Conservation (phyloP, 1,139 yeast species). For the Lodderomyces metapsilosis region DNA sequence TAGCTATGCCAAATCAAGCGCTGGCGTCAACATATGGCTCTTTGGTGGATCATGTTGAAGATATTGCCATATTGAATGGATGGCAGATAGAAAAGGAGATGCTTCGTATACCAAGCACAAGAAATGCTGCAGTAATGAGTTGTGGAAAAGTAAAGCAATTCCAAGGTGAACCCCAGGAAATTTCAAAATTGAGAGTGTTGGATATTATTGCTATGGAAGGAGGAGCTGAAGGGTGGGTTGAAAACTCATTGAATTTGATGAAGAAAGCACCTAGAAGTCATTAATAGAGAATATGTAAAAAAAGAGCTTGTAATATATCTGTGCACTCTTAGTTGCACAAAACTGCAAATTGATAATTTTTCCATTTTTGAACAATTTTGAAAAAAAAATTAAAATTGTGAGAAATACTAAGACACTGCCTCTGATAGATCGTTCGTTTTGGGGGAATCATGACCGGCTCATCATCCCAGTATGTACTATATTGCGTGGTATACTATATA, state of each 20-base stretch:
- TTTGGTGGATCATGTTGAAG: conserved; percentile 80
- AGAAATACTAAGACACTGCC: neutral
- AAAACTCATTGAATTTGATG: conserved; percentile 66
- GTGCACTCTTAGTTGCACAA: neutral
- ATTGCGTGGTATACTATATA: no score
- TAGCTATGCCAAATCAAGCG: neutral
- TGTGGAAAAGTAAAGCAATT: conserved; percentile 30
- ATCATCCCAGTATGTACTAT: conserved; percentile 29
- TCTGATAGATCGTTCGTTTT: neutral
- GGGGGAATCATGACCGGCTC: conserved; percentile 23
- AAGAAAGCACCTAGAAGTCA: conserved; percentile 50
- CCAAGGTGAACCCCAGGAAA: conserved; percentile 22
- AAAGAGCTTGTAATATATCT: neutral
- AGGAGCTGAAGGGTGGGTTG: conserved; percentile 91
- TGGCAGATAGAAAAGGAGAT: conserved; percentile 86
- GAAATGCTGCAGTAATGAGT: conserved; percentile 90
- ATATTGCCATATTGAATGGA: conserved; percentile 64
- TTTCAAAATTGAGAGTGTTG: conserved; percentile 40
- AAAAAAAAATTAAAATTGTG: no score
- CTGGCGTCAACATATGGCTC: conserved; percentile 71
- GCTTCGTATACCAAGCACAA: conserved; percentile 89
- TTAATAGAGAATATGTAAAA: conserved; percentile 13
- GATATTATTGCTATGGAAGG: conserved; percentile 72
- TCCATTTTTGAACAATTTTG: conserved; percentile 2
- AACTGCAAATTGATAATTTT: neutral